Base-by-base conservation (phyloP, 495 filamentous ascomycete species). In the Cercophora scortea region DNA sequence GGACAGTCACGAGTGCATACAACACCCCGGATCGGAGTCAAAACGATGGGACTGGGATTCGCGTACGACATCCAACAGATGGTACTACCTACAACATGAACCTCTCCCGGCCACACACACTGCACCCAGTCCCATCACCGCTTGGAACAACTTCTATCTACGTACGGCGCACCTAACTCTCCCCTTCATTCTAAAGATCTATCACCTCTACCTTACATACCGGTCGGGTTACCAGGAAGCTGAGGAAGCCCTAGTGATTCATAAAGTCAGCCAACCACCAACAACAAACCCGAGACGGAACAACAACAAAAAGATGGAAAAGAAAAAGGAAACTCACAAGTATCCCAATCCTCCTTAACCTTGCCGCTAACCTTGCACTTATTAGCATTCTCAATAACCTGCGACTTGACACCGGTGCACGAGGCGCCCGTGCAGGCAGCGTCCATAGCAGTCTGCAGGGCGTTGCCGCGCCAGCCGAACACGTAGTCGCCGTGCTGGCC, bases 311-410 rank as follows among this genome's bases (percentile, higher is more conserved):
- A 19, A 32, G 19, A 32, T 3, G 25, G 16, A 42, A 42, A 35
- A 32, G 39, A 4, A 11, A 2, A 33, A n/a, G n/a, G 36, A 54
- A 33, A 70, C 69, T 71, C 58, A 75, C 73, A 77, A 48, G 73
- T 71, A 44, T 76, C 70, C 17, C 71, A 53, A 12, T 68, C 56
- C 61, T 78, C 74, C 13, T 59, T 35, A 17, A 73, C 71, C 40
- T 57, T 61, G 38, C 67, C 60, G 50, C 68, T 60, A 35, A 71
- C 61, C 12, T 68, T 67, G 56, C 74, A 78, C 59, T 70, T 56
- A 53, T 76, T 73, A 34, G 67, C 66, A 11, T 52, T 45, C 19
- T 63, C 43, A 50, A 73, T 60, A 32, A 56, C 49, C 63, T 78
- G 73, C 55, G 64, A 64, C 53, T 64, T 69, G 51, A 69, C 61